Conservation (phyloP, 2,329 filamentous ascomycete genomes). For the Sporothrix humicola region DNA sequence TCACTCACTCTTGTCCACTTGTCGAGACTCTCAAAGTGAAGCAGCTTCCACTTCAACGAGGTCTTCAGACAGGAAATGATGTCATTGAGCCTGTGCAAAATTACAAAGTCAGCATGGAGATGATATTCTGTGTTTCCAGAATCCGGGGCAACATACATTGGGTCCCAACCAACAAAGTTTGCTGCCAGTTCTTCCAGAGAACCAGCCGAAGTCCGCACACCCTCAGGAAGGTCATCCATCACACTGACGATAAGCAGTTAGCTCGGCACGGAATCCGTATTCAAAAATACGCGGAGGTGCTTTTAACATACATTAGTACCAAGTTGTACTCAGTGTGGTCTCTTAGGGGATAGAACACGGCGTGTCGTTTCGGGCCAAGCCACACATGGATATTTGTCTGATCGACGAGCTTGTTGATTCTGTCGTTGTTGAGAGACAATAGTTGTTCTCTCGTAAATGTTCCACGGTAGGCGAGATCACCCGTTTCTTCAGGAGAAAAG, state of each 20-base stretch:
- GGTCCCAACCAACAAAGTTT: slow-evolving; percentile 1
- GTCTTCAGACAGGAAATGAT: neutral
- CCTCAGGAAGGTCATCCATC: neutral
- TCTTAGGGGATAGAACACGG: neutral
- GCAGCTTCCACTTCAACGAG: neutral
- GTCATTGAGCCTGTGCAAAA: neutral
- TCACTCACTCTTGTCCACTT: neutral
- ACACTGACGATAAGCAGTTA: neutral
- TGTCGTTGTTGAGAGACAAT: neutral
- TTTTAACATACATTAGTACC: neutral
- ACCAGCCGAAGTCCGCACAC: neutral
- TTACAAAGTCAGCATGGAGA: neutral
- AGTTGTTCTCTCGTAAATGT: neutral
- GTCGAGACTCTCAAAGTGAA: neutral
- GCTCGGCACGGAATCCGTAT: too few relatives aligned
- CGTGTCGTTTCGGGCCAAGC: neutral
- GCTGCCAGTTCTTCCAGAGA: neutral
- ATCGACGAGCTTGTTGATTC: neutral
- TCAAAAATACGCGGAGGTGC: neutral
- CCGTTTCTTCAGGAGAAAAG: neutral
- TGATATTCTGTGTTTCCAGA: neutral
- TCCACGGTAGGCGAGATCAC: neutral
- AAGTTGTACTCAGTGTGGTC: neutral
- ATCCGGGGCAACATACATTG: neutral
- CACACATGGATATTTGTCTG: neutral